Conservation (phyloP, 2,329 filamentous ascomycete species). For the Coniochaeta prunicola region DNA sequence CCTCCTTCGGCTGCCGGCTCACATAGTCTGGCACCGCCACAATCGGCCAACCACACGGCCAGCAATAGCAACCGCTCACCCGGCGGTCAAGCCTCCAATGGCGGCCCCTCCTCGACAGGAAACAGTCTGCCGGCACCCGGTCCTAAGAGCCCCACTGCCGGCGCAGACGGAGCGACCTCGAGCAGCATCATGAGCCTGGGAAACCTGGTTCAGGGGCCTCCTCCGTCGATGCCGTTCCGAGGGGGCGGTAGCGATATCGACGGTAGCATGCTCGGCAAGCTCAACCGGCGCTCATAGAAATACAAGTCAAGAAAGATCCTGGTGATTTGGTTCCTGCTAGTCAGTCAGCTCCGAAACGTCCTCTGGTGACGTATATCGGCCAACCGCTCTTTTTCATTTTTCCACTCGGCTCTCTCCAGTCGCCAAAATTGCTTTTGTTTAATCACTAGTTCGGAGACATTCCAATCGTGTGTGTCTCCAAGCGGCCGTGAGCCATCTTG, state of each 20-base stretch:
- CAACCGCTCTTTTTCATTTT: not conserved
- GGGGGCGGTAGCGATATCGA: slow-evolving; percentile 44
- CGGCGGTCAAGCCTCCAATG: not conserved
- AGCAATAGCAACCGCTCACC: slow-evolving; percentile 4
- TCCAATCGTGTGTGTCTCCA: slow-evolving; percentile 4
- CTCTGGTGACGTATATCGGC: not conserved
- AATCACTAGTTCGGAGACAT: not conserved
- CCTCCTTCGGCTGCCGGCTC: not conserved
- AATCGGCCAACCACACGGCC: not conserved
- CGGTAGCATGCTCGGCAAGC: slow-evolving; percentile 44
- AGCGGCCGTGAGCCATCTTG: not conserved
- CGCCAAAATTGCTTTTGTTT: not conserved
- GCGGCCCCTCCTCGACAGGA: not conserved
- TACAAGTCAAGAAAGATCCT: not conserved
- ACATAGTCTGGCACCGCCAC: not conserved
- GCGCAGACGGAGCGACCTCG: slow-evolving; percentile 16
- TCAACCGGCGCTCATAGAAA: slow-evolving; percentile 30
- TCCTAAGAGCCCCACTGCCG: not conserved
- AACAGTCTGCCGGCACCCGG: not conserved
- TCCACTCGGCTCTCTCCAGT: not conserved
- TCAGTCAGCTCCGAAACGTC: not conserved
- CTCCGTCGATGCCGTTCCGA: slow-evolving; percentile 4
- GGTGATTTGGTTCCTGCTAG: not conserved
- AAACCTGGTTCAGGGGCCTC: slow-evolving; percentile 35
- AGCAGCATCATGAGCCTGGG: slow-evolving; percentile 46